Conservation (phyloP, 495 filamentous ascomycete species). For the Annulohypoxylon nitens region DNA sequence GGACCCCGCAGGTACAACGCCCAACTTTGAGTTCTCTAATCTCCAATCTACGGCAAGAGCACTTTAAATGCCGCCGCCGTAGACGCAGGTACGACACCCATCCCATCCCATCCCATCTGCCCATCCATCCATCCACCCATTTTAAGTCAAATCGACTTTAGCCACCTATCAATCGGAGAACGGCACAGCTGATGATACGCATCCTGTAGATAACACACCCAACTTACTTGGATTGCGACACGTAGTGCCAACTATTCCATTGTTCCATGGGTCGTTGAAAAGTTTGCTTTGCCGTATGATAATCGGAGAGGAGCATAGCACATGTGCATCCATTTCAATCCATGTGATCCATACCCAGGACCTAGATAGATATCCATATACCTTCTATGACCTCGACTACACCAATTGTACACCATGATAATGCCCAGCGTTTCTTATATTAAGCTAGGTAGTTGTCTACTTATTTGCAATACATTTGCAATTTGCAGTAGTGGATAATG, state of each 20-base stretch:
- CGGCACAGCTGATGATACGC: slow-evolving; percentile 16
- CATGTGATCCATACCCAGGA: too few species aligned
- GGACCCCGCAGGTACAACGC: slow-evolving; percentile 29
- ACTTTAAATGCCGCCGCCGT: slow-evolving; percentile 8
- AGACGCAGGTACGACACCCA: slow-evolving; percentile 11
- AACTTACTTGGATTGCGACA: not conserved
- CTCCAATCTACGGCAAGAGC: slow-evolving; percentile 10
- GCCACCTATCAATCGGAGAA: slow-evolving; percentile 10
- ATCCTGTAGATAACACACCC: not conserved
- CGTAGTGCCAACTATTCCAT: not conserved
- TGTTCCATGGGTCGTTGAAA: not conserved
- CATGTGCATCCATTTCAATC: not conserved
- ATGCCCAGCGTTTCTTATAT: too few species aligned
- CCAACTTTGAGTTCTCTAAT: slow-evolving; percentile 22
- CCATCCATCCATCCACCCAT: not conserved
- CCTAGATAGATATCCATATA: not conserved
- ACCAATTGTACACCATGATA: not conserved
- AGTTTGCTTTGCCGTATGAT: not conserved
- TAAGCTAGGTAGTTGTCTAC: not conserved
- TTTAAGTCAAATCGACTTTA: slow-evolving; percentile 1
- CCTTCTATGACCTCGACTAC: too few species aligned
- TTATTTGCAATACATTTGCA: not conserved
- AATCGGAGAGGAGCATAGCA: slow-evolving; percentile 1
- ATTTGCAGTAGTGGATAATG: not conserved
- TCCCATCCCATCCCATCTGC: not conserved